Evolutionary conservation across 257 asterid species (phyloP).

Genomic region (Jasminum sambac): DNA sequence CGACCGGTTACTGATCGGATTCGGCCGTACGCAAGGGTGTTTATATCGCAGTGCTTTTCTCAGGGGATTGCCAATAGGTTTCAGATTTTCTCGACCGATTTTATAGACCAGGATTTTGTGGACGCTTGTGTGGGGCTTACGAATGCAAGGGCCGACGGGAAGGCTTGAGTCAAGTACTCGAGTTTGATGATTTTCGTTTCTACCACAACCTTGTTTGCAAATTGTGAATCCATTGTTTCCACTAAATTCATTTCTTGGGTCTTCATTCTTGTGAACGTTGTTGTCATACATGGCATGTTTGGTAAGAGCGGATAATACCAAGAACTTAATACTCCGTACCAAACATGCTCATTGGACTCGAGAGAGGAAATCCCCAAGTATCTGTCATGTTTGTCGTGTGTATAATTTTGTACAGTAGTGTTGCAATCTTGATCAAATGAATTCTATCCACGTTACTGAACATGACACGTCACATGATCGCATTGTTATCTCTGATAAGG

Average conservation of each 20-base stretch:
- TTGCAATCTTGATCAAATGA: background rate
- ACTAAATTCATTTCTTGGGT: background rate
- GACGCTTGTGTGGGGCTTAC: slow-evolving; percentile 83
- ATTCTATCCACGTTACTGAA: background rate
- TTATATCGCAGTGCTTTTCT: slow-evolving; percentile 49
- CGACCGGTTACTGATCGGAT: slow-evolving; percentile 75
- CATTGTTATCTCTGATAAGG: background rate
- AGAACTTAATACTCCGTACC: background rate
- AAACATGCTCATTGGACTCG: background rate
- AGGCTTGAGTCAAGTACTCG: slow-evolving; percentile 30
- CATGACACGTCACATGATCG: background rate
- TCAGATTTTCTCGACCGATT: slow-evolving; percentile 84
- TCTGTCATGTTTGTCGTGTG: background rate
- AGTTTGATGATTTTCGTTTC: background rate
- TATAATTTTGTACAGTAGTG: background rate
- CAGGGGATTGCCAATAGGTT: slow-evolving; percentile 50
- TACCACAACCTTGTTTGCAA: background rate
- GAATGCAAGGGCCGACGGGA: slow-evolving; percentile 63
- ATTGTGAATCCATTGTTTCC: slow-evolving; percentile 8
- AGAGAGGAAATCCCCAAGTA: background rate
- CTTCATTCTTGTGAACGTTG: background rate
- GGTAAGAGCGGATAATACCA: background rate
- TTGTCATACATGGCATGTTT: background rate
- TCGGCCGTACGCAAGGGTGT: slow-evolving; percentile 68
- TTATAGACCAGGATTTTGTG: slow-evolving; percentile 80